A percentile compares a stretch with the other conserved stretches of the same genome.
These are phyloP conservation scores for Agarophyton chilense DNA, from an alignment of 23 red algal genomes.

Conservation along the genomic window DNA sequence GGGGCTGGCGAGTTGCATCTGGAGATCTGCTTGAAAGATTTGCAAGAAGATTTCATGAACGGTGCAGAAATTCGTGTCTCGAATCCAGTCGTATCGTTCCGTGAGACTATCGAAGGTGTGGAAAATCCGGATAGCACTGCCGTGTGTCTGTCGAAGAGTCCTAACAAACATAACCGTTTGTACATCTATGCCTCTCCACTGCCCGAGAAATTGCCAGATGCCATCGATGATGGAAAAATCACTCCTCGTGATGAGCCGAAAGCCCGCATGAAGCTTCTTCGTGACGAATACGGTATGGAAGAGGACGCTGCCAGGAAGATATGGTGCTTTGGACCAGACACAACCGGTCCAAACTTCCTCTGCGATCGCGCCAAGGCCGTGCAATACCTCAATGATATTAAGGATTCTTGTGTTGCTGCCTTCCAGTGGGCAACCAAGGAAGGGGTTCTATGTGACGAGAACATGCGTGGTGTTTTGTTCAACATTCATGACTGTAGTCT, in stretches of 20 bases:
- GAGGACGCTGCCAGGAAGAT: constrained; percentile 97
- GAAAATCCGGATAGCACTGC: constrained; percentile 76
- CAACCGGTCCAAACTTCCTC: constrained; percentile 87
- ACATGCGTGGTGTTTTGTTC: constrained; percentile 92
- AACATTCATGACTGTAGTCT: constrained; percentile 92
- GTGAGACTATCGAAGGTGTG: constrained; percentile 93
- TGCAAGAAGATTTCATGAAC: constrained; percentile 99
- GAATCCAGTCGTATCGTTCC: constrained; percentile 94
- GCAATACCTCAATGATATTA: constrained; percentile 99
- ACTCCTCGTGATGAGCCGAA: constrained; percentile 95
- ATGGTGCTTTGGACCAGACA: constrained; percentile 98
- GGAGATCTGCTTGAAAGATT: constrained; percentile 99
- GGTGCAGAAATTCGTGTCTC: constrained; percentile 95
- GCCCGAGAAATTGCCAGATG: constrained; percentile 81
- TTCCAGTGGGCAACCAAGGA: constrained; percentile 99
- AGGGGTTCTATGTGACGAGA: constrained; percentile 98
- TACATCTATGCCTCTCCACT: constrained; percentile 97
- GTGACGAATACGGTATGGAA: constrained; percentile 89
- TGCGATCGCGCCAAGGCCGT: constrained; percentile 98
- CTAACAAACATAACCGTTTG: constrained; percentile 99
- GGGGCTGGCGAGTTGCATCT: constrained; percentile 97
- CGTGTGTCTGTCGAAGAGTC: constrained; percentile 95
- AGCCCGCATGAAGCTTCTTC: constrained; percentile 81
- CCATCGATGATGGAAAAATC: constrained; percentile 97
- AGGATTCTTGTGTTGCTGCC: constrained; percentile 95